Conservation (phyloP, 1,139 yeast species). For the Yamadazyma oceani region DNA sequence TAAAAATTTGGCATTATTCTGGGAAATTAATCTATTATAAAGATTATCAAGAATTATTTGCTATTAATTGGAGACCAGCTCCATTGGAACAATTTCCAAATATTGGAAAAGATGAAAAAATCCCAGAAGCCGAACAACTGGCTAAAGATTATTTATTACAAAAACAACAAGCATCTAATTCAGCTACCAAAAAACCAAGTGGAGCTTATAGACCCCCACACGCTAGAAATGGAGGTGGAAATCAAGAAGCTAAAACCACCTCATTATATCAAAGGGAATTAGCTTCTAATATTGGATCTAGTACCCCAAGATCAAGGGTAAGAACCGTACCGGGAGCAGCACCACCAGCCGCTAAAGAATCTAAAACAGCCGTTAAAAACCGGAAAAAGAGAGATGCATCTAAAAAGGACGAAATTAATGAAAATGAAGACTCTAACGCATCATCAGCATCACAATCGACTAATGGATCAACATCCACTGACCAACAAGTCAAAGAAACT, state of each 20-base stretch:
- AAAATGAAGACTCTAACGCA: constrained; percentile 8
- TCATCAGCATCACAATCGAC: constrained; percentile 18
- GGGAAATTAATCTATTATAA: constrained; percentile 78
- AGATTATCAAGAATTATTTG: constrained; percentile 77
- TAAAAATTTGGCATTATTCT: constrained; percentile 88
- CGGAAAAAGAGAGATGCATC: constrained; percentile 78
- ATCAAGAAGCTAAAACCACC: constrained; percentile 41
- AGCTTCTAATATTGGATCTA: constrained; percentile 26
- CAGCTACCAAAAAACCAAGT: constrained; percentile 53
- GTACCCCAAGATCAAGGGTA: constrained; percentile 27
- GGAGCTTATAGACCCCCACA: constrained; percentile 98
- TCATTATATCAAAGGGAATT: constrained; percentile 61
- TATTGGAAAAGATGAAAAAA: constrained; percentile 48
- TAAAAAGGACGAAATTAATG: constrained; percentile 38
- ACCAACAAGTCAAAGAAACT: constrained; percentile 15
- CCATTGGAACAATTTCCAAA: constrained; percentile 59
- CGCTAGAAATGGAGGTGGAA: constrained; percentile 52
- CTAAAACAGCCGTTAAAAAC: constrained; percentile 71
- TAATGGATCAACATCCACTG: constrained; percentile 19
- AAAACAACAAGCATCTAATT: constrained; percentile 38
- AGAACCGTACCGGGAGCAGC: constrained; percentile 46
- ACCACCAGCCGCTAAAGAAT: constrained; percentile 42
- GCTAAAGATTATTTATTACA: constrained; percentile 57
- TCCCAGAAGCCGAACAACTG: constrained; percentile 68
- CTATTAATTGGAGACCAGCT: constrained; percentile 89